phyloP scores from a whole-genome alignment of 768 basidiomycete species.

The Phaffia australis region DNA sequence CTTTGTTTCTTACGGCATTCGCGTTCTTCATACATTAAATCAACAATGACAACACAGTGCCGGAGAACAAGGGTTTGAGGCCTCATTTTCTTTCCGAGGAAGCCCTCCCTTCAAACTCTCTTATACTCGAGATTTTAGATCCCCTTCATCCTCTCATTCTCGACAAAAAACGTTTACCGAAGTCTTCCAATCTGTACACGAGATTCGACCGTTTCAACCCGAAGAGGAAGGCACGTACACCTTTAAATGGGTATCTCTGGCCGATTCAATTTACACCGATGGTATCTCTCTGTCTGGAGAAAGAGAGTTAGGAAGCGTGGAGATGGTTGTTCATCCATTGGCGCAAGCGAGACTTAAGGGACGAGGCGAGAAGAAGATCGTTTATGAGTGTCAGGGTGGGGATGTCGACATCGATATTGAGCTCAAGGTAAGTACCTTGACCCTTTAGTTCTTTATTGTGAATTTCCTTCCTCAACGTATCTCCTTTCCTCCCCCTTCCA shows the following conservation, averaged over 20 bases:
- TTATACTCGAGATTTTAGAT: conserved; percentile 48
- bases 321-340: conserved; percentile 75
- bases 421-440: conserved; percentile 49
- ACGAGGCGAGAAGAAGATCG: conserved; percentile 16
- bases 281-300: conserved; percentile 51
- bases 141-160: neutral
- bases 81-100: conserved; percentile 73
- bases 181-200: conserved; percentile 54
- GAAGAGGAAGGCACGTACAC: conserved; percentile 79
- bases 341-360: conserved; percentile 60
- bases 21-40: no score
- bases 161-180: conserved; percentile 31
- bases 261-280: conserved; percentile 66
- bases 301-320: neutral
- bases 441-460: neutral
- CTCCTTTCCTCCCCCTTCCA: neutral
- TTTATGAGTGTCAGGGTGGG: conserved; percentile 2
- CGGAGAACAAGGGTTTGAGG: conserved; percentile 75
- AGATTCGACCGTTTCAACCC: conserved; percentile 73
- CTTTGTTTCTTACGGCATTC: no score
- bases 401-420: conserved; percentile 67
- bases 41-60: conserved; percentile 32
- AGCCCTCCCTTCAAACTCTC: conserved; percentile 77
- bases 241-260: conserved; percentile 66
- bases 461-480: neutral